Evolutionary conservation across 345 rosid genomes (phyloP).

Genomic region (Lepidium africanum): DNA sequence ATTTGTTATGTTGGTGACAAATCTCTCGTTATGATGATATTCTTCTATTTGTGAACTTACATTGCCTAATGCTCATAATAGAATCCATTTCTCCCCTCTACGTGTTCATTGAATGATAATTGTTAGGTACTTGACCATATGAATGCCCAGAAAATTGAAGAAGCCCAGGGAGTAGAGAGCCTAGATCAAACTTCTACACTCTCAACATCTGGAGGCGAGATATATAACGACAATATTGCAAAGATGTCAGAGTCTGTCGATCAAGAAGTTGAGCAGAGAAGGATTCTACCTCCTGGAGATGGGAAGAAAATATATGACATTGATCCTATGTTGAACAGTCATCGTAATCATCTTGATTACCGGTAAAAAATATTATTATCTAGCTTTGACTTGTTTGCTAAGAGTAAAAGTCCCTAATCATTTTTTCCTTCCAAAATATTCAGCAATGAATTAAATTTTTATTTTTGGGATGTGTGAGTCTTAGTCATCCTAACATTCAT

Average conservation of each 20-base stretch:
- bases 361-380: slow-evolving; percentile 34
- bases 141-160: neutral
- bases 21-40: neutral
- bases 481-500: neutral
- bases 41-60: neutral
- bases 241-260: slow-evolving; percentile 24
- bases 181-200: slow-evolving; percentile 31
- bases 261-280: slow-evolving; percentile 27
- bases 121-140: slow-evolving; percentile 8
- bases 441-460: neutral
- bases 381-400: neutral
- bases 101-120: neutral
- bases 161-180: slow-evolving; percentile 17
- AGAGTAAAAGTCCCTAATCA: neutral
- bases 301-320: slow-evolving; percentile 80
- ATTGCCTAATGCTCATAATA: neutral
- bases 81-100: neutral
- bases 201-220: slow-evolving; percentile 22
- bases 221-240: slow-evolving; percentile 14
- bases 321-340: slow-evolving; percentile 59
- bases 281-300: slow-evolving; percentile 63
- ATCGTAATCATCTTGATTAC: slow-evolving; percentile 72
- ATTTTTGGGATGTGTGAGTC: neutral
- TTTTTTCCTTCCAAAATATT: neutral
- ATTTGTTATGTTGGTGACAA: neutral